These are phyloP conservation scores for Nannochloris sp. DNA, from an alignment of 139 green algal species.

Conservation along the genomic window DNA sequence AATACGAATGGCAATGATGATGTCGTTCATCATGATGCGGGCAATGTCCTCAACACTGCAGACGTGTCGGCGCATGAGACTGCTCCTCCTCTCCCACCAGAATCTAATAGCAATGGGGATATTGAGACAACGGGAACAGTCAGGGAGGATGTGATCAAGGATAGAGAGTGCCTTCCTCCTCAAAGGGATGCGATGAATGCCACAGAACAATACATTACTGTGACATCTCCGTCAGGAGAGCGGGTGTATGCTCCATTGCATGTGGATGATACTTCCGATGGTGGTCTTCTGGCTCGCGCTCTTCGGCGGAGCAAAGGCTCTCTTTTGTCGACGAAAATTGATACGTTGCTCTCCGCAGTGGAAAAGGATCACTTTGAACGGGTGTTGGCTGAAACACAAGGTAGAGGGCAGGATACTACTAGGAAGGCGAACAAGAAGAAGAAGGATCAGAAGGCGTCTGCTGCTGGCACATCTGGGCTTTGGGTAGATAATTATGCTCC, in stretches of 20 bases:
- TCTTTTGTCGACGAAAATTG: slow-evolving; percentile 19
- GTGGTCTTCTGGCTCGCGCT: background rate
- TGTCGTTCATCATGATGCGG: no score
- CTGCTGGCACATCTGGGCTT: slow-evolving; percentile 19
- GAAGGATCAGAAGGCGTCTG: background rate
- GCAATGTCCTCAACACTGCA: no score
- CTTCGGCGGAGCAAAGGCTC: slow-evolving; percentile 11
- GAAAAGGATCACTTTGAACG: slow-evolving; percentile 20
- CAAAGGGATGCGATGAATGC: slow-evolving; percentile 4
- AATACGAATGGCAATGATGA: no score
- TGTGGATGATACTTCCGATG: background rate
- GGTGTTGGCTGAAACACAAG: slow-evolving; percentile 12
- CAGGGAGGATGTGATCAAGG: background rate
- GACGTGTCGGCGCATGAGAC: no score
- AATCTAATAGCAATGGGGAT: background rate
- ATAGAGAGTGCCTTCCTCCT: slow-evolving; percentile 1
- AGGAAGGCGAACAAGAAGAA: slow-evolving; percentile 1
- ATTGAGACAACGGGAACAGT: background rate
- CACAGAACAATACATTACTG: background rate
- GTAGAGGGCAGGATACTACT: background rate
- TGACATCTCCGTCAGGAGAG: slow-evolving; percentile 21
- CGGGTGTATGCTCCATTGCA: slow-evolving; percentile 24
- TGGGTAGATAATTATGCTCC: slow-evolving; percentile 92
- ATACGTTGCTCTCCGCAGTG: slow-evolving; percentile 16
- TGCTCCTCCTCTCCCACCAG: background rate